Conservation (phyloP, 768 basidiomycete species). For the Trametes cingulata region DNA sequence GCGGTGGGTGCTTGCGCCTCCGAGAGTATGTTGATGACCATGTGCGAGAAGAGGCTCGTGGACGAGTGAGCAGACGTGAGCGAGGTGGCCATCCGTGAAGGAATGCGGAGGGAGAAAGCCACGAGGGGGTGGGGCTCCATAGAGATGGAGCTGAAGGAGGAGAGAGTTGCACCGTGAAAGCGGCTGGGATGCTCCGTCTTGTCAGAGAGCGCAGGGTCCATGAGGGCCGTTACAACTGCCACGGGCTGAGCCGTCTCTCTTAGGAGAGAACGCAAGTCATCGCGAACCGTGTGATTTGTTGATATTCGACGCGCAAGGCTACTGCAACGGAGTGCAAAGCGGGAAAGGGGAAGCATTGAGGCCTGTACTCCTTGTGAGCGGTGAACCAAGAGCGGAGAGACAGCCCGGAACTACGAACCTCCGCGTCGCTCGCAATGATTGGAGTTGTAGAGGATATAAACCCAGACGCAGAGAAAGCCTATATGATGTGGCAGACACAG, state of each 20-base stretch:
- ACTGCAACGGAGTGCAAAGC: neutral
- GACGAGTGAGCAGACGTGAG: conserved; percentile 39
- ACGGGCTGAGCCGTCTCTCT: conserved; percentile 83
- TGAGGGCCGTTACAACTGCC: conserved; percentile 75
- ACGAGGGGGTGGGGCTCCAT: conserved; percentile 88
- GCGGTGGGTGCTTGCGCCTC: conserved; percentile 64
- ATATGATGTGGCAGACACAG: no score
- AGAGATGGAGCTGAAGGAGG: conserved; percentile 90
- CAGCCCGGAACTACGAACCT: no score
- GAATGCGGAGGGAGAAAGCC: conserved; percentile 86
- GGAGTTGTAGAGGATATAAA: neutral
- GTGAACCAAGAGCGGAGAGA: no score
- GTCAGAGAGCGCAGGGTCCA: conserved; percentile 37
- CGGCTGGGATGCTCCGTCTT: conserved; percentile 1
- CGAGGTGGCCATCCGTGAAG: conserved; percentile 80
- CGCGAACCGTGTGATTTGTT: conserved; percentile 9
- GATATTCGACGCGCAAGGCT: neutral
- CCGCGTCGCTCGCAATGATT: no score
- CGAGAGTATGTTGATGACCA: conserved; percentile 83
- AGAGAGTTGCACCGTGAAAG: conserved; percentile 91
- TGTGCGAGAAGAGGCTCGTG: conserved; percentile 40
- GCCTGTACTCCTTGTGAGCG: no score
- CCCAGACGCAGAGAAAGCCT: no score
- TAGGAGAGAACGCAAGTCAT: conserved; percentile 55
- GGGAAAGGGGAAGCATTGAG: no score